These are phyloP conservation scores for Claviceps cyperi DNA, from an alignment of 2,329 filamentous ascomycete genomes.

Conservation along the genomic window DNA sequence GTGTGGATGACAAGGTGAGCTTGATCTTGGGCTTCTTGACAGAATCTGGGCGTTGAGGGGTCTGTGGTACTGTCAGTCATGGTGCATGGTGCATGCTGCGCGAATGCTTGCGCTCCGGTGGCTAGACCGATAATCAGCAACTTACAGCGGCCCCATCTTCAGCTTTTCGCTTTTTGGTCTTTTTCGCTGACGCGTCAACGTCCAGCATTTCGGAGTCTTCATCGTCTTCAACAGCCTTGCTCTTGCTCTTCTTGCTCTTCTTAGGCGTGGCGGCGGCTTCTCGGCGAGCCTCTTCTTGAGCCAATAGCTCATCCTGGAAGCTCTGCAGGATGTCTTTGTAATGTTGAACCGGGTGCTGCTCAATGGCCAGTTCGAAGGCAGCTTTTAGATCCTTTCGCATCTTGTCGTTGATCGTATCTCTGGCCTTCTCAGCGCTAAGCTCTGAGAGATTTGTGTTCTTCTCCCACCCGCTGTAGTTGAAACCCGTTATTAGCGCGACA, in stretches of 20 bases:
- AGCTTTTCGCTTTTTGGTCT: slow-evolving; percentile 68
- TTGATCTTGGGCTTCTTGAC: slow-evolving; percentile 57
- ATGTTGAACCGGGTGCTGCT: slow-evolving; percentile 61
- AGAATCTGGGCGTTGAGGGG: slow-evolving; percentile 43
- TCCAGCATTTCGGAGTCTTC: slow-evolving; percentile 50
- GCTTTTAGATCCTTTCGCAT: slow-evolving; percentile 64
- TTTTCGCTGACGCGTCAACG: slow-evolving; percentile 47
- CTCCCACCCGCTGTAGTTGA: slow-evolving; percentile 63
- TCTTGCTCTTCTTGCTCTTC: slow-evolving; percentile 31
- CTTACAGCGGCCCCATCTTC: slow-evolving; percentile 51
- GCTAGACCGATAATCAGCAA: neutral
- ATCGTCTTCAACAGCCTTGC: slow-evolving; percentile 38
- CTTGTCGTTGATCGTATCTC: slow-evolving; percentile 56
- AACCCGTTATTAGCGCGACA: neutral
- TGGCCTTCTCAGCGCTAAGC: slow-evolving; percentile 59
- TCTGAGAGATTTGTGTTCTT: slow-evolving; percentile 69
- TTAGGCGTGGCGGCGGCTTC: slow-evolving; percentile 26
- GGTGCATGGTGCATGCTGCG: too few species aligned
- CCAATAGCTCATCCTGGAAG: slow-evolving; percentile 50
- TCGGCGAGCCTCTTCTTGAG: slow-evolving; percentile 34
- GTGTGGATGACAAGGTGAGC: slow-evolving; percentile 48
- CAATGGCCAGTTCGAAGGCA: slow-evolving; percentile 67
- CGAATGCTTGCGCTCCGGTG: too few species aligned
- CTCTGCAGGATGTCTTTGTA: slow-evolving; percentile 71
- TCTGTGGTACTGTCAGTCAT: slow-evolving; percentile 21